These are phyloP conservation scores for Bryoerythrophyllum caledonicum DNA, from an alignment of 225 moss, liverwort and hornwort species.

Conservation along the genomic window DNA sequence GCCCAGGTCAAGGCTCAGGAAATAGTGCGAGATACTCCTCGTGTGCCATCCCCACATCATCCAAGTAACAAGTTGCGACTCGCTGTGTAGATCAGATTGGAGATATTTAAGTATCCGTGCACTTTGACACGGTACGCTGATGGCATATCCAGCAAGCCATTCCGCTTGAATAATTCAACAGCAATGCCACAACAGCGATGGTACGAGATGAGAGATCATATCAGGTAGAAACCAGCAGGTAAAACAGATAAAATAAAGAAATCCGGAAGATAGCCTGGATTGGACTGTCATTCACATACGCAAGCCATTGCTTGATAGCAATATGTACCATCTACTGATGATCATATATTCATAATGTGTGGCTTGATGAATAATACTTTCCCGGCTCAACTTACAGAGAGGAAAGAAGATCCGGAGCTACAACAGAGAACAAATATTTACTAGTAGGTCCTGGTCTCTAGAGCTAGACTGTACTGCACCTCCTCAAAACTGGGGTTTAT, in stretches of 20 bases:
- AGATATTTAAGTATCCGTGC: neutral
- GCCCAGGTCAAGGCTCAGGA: neutral
- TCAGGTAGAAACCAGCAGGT: too few species aligned
- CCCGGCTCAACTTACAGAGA: neutral
- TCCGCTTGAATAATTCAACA: slow-evolving; percentile 1
- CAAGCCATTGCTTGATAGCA: neutral
- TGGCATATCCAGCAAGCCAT: neutral
- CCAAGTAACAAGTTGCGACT: neutral
- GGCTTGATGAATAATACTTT: neutral
- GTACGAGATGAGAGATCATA: neutral
- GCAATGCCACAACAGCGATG: neutral
- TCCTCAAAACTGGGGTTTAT: slow-evolving; percentile 5
- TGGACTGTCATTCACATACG: neutral
- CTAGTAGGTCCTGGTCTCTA: neutral
- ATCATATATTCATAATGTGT: neutral
- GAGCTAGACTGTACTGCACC: neutral
- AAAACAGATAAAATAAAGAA: too few species aligned
- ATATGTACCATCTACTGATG: neutral
- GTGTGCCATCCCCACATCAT: too few species aligned
- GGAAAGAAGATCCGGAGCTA: slow-evolving; percentile 12
- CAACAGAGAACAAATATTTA: neutral
- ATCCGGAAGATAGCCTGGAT: neutral
- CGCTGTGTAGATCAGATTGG: neutral
- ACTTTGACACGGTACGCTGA: neutral
- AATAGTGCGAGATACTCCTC: too few species aligned